A percentile compares a stretch with the other conserved stretches of the same genome.
phyloP scores from a whole-genome alignment of 345 rosid species.

The Euphorbia lathyris region DNA sequence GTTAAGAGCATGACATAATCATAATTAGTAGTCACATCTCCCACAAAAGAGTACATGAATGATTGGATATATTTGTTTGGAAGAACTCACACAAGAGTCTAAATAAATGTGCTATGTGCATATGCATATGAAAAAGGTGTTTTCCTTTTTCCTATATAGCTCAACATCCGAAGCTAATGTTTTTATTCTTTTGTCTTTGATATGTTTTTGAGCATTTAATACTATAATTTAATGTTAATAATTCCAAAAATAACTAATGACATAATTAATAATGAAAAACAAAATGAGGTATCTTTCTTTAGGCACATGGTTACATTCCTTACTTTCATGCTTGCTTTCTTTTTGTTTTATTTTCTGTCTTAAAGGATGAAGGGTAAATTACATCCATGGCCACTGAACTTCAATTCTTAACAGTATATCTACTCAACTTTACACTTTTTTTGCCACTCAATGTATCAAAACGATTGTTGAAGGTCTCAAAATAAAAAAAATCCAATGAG shows the following conservation, averaged over 20 bases:
- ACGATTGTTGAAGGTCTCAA: too few species aligned
- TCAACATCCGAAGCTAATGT: conserved; percentile 41
- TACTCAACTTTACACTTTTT: too few species aligned
- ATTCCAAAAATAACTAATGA: neutral
- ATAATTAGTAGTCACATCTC: too few species aligned
- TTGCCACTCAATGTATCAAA: too few species aligned
- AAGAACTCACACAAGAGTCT: neutral
- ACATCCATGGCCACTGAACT: too few species aligned
- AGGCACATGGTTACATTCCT: conserved; percentile 52
- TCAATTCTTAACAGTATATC: too few species aligned
- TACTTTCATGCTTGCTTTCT: conserved; percentile 28
- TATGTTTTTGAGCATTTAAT: conserved; percentile 24
- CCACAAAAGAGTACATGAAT: neutral
- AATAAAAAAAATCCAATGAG: too few species aligned
- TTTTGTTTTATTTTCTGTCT: conserved; percentile 44
- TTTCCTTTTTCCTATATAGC: conserved; percentile 21
- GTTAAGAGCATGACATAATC: too few species aligned
- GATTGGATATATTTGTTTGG: conserved; percentile 14
- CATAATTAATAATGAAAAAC: neutral
- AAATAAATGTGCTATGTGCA: conserved; percentile 13
- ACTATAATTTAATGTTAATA: neutral
- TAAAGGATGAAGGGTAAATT: conserved; percentile 22
- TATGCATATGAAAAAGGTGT: conserved; percentile 3
- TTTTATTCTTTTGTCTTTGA: conserved; percentile 34
- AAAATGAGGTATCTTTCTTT: conserved; percentile 31